Percentiles rank a stretch among this genome's conserved stretches.
phyloP scores from a whole-genome alignment of 2,329 filamentous ascomycete genomes.

The Aspergillus latus region DNA sequence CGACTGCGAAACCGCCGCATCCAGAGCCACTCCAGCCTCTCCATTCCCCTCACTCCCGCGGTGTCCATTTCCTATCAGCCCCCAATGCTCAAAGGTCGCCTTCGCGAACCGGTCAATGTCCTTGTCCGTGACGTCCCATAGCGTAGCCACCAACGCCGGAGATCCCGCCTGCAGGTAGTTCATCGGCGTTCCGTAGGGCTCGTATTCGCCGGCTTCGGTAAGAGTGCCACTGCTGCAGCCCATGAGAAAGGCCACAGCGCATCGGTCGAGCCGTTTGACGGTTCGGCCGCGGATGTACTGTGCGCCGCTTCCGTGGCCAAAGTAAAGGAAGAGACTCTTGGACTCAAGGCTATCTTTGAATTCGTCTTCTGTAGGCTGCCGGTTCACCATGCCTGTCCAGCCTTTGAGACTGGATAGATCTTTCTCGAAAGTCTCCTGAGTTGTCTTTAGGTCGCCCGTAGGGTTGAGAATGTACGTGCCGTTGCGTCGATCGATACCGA shows the following conservation, averaged over 20 bases:
- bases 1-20: constrained; percentile 76
- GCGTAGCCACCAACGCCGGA: constrained; percentile 83
- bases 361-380: constrained; percentile 71
- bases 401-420: constrained; percentile 54
- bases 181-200: constrained; percentile 85
- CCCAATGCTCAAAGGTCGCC: constrained; percentile 80
- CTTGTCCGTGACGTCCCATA: constrained; percentile 98
- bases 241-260: constrained; percentile 85
- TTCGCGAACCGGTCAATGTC: constrained; percentile 94
- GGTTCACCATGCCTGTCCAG: constrained; percentile 70
- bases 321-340: constrained; percentile 80
- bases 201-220: constrained; percentile 79
- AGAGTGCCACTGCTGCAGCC: constrained; percentile 87
- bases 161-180: constrained; percentile 88
- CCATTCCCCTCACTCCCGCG: constrained; percentile 43
- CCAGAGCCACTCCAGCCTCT: constrained; percentile 54
- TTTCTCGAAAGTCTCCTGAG: constrained; percentile 71
- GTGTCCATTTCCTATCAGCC: constrained; percentile 53
- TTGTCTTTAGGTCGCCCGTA: constrained; percentile 75
- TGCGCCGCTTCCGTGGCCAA: constrained; percentile 90
- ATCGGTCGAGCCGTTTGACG: constrained; percentile 73
- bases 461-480: constrained; percentile 83
- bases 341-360: constrained; percentile 67
- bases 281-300: constrained; percentile 89
- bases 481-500: constrained; percentile 51